Percentiles rank a stretch among this genome's conserved stretches.
These are phyloP conservation scores for Filosporella fistucella DNA, from an alignment of 495 filamentous ascomycete species.

Conservation along the genomic window DNA sequence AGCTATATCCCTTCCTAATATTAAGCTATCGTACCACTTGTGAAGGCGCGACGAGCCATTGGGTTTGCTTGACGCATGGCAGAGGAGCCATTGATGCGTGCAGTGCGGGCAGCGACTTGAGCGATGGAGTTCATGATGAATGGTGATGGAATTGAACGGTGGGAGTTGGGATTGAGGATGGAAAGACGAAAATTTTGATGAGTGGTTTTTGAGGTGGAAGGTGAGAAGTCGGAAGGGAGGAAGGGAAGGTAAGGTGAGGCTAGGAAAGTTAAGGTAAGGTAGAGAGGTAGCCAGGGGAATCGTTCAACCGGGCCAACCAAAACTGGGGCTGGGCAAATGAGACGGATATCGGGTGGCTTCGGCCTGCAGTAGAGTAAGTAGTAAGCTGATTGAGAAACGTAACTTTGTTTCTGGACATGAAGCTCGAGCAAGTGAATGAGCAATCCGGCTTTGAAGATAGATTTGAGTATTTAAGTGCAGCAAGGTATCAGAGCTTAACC, in stretches of 20 bases:
- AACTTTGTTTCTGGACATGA: too few species aligned
- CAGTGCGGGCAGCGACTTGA: conserved; percentile 13
- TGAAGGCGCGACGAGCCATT: conserved; percentile 20
- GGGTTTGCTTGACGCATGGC: conserved; percentile 14
- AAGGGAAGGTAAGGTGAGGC: background rate
- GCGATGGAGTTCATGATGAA: conserved; percentile 18
- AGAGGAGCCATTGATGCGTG: conserved; percentile 17
- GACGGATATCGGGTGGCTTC: too few species aligned
- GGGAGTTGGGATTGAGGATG: background rate
- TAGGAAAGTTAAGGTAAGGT: too few species aligned
- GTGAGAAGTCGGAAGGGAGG: background rate
- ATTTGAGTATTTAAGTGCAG: too few species aligned
- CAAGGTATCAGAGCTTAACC: too few species aligned
- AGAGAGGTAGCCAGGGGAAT: background rate
- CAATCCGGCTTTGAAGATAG: too few species aligned
- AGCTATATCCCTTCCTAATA: background rate
- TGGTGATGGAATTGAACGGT: conserved; percentile 10
- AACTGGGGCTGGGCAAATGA: too few species aligned
- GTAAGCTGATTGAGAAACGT: too few species aligned
- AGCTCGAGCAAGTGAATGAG: too few species aligned
- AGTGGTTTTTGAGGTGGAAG: background rate
- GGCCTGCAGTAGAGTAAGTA: too few species aligned
- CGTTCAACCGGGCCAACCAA: background rate
- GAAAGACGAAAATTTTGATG: background rate
- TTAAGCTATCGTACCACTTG: conserved; percentile 14